Evolutionary conservation across 805 yeast species (phyloP), one percentile per base, ranked within the genome.

Genomic region (Barnettozyma californica): DNA sequence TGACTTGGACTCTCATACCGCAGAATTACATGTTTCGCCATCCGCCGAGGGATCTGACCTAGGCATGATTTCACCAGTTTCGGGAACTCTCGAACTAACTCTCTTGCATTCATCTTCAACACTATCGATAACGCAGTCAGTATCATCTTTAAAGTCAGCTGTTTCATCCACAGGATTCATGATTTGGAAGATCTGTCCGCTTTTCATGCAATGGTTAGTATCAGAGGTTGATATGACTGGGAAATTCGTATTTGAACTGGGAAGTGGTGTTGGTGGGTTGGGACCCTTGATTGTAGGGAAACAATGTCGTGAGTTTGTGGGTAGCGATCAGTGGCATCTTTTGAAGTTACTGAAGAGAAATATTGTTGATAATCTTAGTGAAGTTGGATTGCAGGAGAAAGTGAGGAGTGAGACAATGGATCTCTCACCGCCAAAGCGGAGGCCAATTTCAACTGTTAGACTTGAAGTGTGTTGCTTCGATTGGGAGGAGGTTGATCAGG

Each of bases 251-350:
- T 63, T 83, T 9, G 90, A 83, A 52, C 58, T 83, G 4, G 90
- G 90, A 0, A 63, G 85, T 13, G 90, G 90, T 0, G 74, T 75
- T 0, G 70, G 79, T 3, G 87, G 83, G 0, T 56, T 82, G 4
- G 59, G 76, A 9, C 77, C 78, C 0, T 64, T 67, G 62, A 47
- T 68, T 37, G 9, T 71, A 53, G 66, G 78, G 49, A n/a, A 69
- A 52, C 9, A 16, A 16, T 55, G 44, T 40, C 37, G 27, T 4
- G 13, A 23, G 25, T 82, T 70, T 53, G 62, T 82, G 2, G 80
- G 83, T 1, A 75, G 84, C 0, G 90, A 83, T 58, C 87, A 83
- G 57, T 62, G 58, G 25, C 81, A 74, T 48, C 55, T 83, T 8
- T 53, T 83, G 43, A 81, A 77, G 57, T 62, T 81, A 10, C 58